Evolutionary conservation across 257 asterid genomes (phyloP), one percentile per base, ranked within the genome.

Genomic region (Solanum ahanhuiri): DNA sequence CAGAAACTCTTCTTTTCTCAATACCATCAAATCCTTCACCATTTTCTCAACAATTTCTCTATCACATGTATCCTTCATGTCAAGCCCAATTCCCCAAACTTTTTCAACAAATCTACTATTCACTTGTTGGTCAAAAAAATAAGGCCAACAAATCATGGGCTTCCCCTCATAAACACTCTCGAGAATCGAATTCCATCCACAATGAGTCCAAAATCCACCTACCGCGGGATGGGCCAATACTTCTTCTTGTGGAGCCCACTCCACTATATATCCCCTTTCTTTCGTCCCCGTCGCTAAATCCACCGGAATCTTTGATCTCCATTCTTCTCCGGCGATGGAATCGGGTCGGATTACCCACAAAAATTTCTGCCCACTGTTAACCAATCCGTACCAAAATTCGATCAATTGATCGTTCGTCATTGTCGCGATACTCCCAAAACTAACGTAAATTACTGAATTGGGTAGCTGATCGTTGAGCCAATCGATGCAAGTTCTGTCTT

Each of bases 61-160:
- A 10, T 92, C 94, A 69, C 94, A 91, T 0, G 88, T 91, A 79
- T 93, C 95, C 5, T 93, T 93, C 91, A 93, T 92, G 33, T 93
- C 94, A 87, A 93, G 37, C 18, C 95, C 94, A 20, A 93, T 83
- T 88, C 63, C 88, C 95, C 94, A 93, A 5, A 91, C 92, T 30
- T 87, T 86, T 39, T 89, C 89, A 28, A 91, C 93, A n/a, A 91
- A 91, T 87, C 95, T 83, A 69, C 95, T 91, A 39, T 91, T 93
- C 48, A 90, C 91, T 17, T 79, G 92, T 85, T 92, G 97, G 23
- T 92, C 95, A 0, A 86, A 83, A 41, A 91, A 91, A 37, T 87
- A 91, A 4, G 95, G 94, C 94, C 94, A 91, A 7, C 92, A 93
- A 2, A 93, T 83, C 95, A 92, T 93, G 2, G 95, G 97, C 45